Conservation (phyloP, 441 rosid species). For the Syzygium malaccense region DNA sequence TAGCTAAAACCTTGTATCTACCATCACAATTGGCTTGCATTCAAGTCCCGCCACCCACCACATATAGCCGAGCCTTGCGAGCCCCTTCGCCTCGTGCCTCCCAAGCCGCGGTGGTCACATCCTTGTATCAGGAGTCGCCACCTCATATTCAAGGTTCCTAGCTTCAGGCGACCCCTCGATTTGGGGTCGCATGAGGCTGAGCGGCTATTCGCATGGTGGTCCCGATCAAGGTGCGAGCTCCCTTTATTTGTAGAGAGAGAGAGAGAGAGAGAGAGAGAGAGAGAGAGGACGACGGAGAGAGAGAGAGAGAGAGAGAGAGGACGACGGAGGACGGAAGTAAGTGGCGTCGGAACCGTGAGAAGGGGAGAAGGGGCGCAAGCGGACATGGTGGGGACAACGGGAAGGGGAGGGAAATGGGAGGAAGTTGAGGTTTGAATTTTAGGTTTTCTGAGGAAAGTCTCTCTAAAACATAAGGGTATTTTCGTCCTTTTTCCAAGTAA, state of each 20-base stretch:
- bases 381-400: not conserved
- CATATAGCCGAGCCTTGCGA: rapidly evolving
- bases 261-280: not conserved
- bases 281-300: too few relatives aligned
- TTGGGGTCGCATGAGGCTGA: not conserved
- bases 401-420: not conserved
- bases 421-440: not conserved
- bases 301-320: too few relatives aligned
- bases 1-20: too few relatives aligned
- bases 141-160: not conserved
- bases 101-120: not conserved
- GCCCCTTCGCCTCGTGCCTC: not conserved
- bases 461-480: not conserved
- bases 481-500: not conserved
- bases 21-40: not conserved
- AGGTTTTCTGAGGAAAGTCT: not conserved
- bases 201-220: not conserved
- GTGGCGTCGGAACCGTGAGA: not conserved
- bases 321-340: not conserved
- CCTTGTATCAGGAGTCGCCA: not conserved
- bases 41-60: not conserved
- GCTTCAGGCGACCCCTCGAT: not conserved
- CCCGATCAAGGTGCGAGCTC: not conserved
- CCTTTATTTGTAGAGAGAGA: not conserved
- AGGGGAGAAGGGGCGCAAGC: not conserved